Evolutionary conservation across 768 basidiomycete species (phyloP).

Genomic region (Rhizopogon sp.): DNA sequence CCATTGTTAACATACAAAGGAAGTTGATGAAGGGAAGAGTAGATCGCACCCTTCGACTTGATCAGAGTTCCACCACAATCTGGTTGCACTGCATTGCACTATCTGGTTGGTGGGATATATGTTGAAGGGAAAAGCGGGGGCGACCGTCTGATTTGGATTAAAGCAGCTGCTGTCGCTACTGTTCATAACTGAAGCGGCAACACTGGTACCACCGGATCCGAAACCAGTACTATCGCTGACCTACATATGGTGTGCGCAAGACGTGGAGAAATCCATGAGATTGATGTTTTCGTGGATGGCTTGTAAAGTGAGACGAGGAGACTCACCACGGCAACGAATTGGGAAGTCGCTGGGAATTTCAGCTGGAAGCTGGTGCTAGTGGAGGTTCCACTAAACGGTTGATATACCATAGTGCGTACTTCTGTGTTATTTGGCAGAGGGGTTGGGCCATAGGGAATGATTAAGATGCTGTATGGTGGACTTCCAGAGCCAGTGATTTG

Average conservation of each 20-base stretch:
- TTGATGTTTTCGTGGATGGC: neutral
- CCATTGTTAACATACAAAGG: neutral
- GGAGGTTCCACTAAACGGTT: constrained; percentile 41
- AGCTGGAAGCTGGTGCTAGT: constrained; percentile 48
- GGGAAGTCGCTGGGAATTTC: constrained; percentile 60
- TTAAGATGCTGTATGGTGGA: constrained; percentile 63
- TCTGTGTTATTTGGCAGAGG: constrained; percentile 61
- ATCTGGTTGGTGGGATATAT: constrained; percentile 59
- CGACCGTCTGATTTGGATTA: constrained; percentile 40
- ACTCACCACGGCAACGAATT: constrained; percentile 75
- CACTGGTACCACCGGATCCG: constrained; percentile 73
- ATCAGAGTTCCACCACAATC: constrained; percentile 60
- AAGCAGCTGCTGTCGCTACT: constrained; percentile 59
- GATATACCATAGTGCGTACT: constrained; percentile 53
- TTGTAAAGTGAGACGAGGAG: neutral
- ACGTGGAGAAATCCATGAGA: neutral
- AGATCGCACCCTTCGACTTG: constrained; percentile 48
- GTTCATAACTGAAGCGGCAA: constrained; percentile 47
- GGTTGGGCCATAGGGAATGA: constrained; percentile 63
- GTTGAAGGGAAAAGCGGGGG: constrained; percentile 53
- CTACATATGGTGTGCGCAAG: constrained; percentile 23
- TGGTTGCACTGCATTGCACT: constrained; percentile 57
- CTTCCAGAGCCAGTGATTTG: constrained; percentile 53
- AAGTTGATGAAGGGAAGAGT: neutral
- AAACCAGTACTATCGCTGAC: constrained; percentile 58